phyloP scores from a whole-genome alignment of 2,329 filamentous ascomycete genomes.

The Epichloe aotearoae region DNA sequence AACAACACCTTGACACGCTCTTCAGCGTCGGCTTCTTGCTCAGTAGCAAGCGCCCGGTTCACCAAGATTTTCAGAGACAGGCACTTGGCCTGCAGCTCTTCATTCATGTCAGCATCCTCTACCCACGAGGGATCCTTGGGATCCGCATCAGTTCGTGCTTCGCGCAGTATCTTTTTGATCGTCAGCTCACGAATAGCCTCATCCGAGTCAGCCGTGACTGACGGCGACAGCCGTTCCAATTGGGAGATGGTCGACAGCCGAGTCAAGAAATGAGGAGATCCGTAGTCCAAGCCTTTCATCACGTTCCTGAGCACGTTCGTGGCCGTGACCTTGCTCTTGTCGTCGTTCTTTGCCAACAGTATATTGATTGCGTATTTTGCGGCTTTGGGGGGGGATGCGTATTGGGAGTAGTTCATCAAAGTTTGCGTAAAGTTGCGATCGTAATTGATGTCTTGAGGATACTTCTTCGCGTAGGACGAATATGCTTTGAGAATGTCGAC shows the following conservation, averaged over 20 bases:
- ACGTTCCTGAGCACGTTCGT: conserved; percentile 70
- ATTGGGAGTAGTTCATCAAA: conserved; percentile 69
- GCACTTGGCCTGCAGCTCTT: conserved; percentile 72
- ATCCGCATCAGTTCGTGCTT: conserved; percentile 50
- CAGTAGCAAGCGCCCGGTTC: conserved; percentile 60
- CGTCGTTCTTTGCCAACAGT: conserved; percentile 58
- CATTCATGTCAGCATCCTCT: conserved; percentile 53
- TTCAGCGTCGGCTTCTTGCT: conserved; percentile 38
- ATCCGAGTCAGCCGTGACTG: conserved; percentile 57
- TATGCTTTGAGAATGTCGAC: conserved; percentile 91
- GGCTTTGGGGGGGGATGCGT: conserved; percentile 66
- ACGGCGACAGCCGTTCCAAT: conserved; percentile 60
- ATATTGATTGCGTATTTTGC: conserved; percentile 93
- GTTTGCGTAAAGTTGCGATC: conserved; percentile 72
- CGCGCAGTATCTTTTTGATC: conserved; percentile 59
- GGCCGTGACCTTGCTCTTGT: conserved; percentile 70
- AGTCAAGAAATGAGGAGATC: conserved; percentile 59
- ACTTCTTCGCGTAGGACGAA: conserved; percentile 77
- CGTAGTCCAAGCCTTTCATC: conserved; percentile 61
- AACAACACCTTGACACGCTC: conserved; percentile 56
- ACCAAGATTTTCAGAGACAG: conserved; percentile 76
- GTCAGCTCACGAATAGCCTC: conserved; percentile 70
- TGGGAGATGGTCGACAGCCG: conserved; percentile 61
- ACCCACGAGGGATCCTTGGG: conserved; percentile 52
- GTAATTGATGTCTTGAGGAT: conserved; percentile 68